Conservation (phyloP, 108 stramenopile genomes). For the Cyclostephanos tholiformis region DNA sequence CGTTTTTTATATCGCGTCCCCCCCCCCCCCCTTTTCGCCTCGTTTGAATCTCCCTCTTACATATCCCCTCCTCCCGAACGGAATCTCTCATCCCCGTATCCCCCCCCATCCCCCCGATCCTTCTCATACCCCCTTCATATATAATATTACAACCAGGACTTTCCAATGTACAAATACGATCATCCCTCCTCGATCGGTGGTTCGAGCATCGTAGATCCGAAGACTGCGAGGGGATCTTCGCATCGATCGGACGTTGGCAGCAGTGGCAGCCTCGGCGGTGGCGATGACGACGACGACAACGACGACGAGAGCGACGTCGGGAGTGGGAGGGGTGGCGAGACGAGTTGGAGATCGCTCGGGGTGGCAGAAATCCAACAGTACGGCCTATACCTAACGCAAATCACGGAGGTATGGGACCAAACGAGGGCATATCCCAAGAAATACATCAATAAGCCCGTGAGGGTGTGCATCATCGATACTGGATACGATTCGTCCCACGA, state of each 20-base stretch:
- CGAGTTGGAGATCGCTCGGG: background rate
- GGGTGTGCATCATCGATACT: constrained; percentile 57
- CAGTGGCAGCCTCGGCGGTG: too few species aligned
- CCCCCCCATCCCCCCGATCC: background rate
- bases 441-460: constrained; percentile 33
- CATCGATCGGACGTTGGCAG: too few species aligned
- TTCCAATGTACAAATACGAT: constrained; percentile 15
- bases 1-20: background rate
- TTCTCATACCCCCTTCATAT: background rate
- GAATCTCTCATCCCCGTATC: background rate
- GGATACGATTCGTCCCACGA: constrained; percentile 49
- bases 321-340: too few species aligned
- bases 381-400: constrained; percentile 30
- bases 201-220: too few species aligned
- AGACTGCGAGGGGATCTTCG: background rate
- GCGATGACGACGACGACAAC: background rate
- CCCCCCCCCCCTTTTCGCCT: too few species aligned
- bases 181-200: too few species aligned
- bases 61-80: too few species aligned
- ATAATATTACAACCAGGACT: constrained; percentile 11
- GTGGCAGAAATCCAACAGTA: constrained; percentile 32
- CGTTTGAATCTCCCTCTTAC: too few species aligned
- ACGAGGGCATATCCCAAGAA: constrained; percentile 10
- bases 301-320: constrained; percentile 8
- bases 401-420: constrained; percentile 16